Conservation (phyloP, 2,329 filamentous ascomycete genomes). For the Ophiostoma perfectum region DNA sequence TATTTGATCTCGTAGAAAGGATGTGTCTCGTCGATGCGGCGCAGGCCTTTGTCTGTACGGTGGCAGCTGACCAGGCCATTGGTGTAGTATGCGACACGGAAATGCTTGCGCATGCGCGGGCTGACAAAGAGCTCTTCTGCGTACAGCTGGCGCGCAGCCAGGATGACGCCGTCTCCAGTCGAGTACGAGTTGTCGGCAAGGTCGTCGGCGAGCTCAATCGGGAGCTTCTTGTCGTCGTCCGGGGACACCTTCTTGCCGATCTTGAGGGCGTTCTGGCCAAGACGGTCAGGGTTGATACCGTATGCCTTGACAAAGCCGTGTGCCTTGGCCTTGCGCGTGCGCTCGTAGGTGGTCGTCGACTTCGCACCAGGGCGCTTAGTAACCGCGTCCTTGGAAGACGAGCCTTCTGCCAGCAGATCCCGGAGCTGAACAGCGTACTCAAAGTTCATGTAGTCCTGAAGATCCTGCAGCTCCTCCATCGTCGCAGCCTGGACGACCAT, state of each 20-base stretch:
- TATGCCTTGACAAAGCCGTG: constrained; percentile 82
- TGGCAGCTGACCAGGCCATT: constrained; percentile 79
- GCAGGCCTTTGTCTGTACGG: constrained; percentile 88
- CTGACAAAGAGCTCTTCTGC: constrained; percentile 84
- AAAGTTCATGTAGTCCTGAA: constrained; percentile 96
- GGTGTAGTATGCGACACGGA: constrained; percentile 77
- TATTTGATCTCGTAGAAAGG: constrained; percentile 99
- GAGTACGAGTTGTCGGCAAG: constrained; percentile 67
- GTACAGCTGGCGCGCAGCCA: constrained; percentile 79
- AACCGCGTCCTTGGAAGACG: constrained; percentile 47
- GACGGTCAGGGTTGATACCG: constrained; percentile 80
- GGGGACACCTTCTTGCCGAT: constrained; percentile 73
- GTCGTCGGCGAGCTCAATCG: constrained; percentile 80
- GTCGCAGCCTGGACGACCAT: constrained; percentile 74
- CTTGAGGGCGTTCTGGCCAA: constrained; percentile 79
- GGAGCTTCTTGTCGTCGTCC: constrained; percentile 74
- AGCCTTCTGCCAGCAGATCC: constrained; percentile 49
- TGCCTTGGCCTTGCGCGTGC: constrained; percentile 71
- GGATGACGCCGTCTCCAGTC: constrained; percentile 69
- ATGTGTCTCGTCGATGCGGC: constrained; percentile 89
- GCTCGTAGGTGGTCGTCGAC: constrained; percentile 70
- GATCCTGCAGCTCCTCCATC: constrained; percentile 92
- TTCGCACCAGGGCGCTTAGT: constrained; percentile 78
- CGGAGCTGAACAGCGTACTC: constrained; percentile 80
- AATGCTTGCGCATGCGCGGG: constrained; percentile 81